phyloP scores from a whole-genome alignment of 208 protist species.

The Wallacemonas sp. region DNA sequence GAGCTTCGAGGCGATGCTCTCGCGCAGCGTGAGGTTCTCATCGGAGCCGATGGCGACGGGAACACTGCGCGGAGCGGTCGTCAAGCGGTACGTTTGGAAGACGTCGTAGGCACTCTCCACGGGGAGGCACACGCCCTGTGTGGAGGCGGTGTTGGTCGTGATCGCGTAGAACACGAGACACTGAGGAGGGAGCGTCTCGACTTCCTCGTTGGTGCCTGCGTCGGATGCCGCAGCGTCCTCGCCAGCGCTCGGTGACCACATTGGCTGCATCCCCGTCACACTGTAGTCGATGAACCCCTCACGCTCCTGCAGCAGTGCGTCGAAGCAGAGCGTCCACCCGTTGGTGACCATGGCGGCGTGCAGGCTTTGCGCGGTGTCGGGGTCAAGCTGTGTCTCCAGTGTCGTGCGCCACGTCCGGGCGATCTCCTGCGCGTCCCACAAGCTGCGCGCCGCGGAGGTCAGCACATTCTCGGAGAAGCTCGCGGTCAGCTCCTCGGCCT shows the following conservation, averaged over 20 bases:
- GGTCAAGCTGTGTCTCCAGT: conserved; percentile 19
- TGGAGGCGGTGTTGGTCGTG: conserved; percentile 36
- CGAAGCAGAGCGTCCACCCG: conserved; percentile 63
- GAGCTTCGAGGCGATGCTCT: conserved; percentile 31
- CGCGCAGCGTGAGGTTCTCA: conserved; percentile 42
- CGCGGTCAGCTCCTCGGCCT: background rate
- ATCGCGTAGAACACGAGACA: conserved; percentile 72
- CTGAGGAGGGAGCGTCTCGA: conserved; percentile 17
- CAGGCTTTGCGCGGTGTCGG: conserved; percentile 20
- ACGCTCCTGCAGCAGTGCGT: conserved; percentile 52
- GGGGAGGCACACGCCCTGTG: conserved; percentile 58
- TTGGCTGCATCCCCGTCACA: background rate
- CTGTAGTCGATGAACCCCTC: conserved; percentile 55
- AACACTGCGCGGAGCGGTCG: conserved; percentile 16
- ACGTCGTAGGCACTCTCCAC: conserved; percentile 32
- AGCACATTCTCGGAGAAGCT: background rate
- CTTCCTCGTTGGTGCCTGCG: too few relatives aligned
- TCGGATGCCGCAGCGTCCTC: too few relatives aligned
- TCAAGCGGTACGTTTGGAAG: conserved; percentile 49
- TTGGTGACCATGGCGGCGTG: conserved; percentile 36
- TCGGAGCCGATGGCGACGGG: conserved; percentile 32
- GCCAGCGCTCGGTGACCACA: too few relatives aligned
- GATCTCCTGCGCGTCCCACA: conserved; percentile 43
- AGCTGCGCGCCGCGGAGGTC: conserved; percentile 17
- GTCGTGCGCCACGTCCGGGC: conserved; percentile 46